Conservation (phyloP, 2,329 filamentous ascomycete species). For the Botrytis elliptica region DNA sequence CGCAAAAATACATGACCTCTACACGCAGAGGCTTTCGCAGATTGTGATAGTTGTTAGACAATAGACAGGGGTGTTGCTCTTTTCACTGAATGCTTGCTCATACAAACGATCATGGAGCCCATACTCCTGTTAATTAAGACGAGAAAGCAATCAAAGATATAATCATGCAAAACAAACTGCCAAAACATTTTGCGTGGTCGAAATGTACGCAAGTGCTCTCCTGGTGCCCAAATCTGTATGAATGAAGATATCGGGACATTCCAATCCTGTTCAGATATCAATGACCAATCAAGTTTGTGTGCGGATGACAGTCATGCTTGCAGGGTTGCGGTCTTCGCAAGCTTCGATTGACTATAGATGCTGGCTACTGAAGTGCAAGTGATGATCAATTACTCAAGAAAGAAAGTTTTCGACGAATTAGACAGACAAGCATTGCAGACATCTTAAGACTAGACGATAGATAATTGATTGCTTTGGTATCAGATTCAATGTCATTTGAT, state of each 20-base stretch:
- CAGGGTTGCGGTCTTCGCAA: neutral
- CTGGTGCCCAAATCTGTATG: neutral
- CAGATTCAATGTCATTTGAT: neutral
- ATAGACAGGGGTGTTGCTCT: neutral
- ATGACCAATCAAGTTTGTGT: neutral
- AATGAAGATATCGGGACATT: neutral
- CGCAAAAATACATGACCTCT: neutral
- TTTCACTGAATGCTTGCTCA: neutral
- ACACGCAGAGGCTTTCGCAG: neutral
- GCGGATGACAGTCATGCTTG: rapidly evolving
- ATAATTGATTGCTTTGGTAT: neutral
- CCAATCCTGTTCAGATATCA: neutral
- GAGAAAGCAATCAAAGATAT: neutral
- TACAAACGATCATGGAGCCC: neutral
- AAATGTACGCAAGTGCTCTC: neutral
- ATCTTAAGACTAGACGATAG: neutral
- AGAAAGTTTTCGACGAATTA: neutral
- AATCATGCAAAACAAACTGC: neutral
- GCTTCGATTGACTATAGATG: neutral
- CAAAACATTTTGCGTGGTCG: neutral
- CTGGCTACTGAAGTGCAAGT: neutral
- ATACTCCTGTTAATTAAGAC: neutral
- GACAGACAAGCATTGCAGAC: neutral
- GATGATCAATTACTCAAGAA: neutral
- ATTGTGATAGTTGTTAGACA: neutral